A percentile compares a stretch with the other conserved stretches of the same genome.
These are phyloP conservation scores for Diversispora epigaea DNA, from an alignment of 192 early-diverging fungal genomes.

Conservation along the genomic window DNA sequence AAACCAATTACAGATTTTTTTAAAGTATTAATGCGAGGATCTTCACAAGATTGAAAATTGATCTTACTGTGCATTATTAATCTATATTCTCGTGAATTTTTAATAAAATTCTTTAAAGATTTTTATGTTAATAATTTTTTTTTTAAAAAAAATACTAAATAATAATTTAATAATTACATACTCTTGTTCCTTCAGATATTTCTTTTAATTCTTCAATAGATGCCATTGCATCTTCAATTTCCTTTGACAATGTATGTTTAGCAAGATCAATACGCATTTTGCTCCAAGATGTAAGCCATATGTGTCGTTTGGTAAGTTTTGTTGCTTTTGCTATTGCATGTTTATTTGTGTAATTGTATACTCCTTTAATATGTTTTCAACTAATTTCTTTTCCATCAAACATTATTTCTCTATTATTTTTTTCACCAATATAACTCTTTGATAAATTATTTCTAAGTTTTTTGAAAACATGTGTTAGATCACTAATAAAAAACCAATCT, in stretches of 20 bases:
- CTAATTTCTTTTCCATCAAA: slow-evolving; percentile 1
- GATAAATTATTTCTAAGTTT: no score
- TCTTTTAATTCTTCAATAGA: neutral
- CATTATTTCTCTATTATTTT: neutral
- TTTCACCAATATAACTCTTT: neutral
- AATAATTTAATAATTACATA: neutral
- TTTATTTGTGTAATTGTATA: neutral
- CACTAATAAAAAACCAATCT: neutral
- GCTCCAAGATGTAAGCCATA: neutral
- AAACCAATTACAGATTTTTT: neutral
- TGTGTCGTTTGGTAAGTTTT: neutral
- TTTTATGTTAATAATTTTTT: neutral
- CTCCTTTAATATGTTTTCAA: slow-evolving; percentile 1
- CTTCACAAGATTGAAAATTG: neutral
- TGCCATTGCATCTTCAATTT: no score
- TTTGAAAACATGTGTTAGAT: no score
- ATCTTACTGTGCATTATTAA: neutral
- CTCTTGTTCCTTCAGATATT: neutral
- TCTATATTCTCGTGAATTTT: neutral
- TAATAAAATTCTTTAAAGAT: neutral
- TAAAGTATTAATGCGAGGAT: neutral
- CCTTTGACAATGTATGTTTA: no score
- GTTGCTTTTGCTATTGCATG: slow-evolving; percentile 1
- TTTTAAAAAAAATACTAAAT: neutral
- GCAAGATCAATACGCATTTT: no score